These are phyloP conservation scores for Calamus simplicifolius DNA, from an alignment of 176 grass and related monocot genomes.

Conservation along the genomic window DNA sequence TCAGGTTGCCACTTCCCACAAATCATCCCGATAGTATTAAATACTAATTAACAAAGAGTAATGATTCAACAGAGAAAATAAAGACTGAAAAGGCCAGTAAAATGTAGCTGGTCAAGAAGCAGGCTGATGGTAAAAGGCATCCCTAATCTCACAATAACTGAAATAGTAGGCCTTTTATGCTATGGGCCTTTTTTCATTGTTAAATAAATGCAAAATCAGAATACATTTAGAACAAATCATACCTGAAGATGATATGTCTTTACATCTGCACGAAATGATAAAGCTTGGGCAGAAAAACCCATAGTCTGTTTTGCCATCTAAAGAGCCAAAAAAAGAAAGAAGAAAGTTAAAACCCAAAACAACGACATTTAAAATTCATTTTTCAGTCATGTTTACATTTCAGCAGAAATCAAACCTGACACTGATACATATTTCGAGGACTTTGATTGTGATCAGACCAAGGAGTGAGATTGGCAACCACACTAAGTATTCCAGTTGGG, in stretches of 20 bases:
- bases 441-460: conserved; percentile 99
- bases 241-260: conserved; percentile 97
- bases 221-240: conserved; percentile 16
- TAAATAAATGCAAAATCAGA: neutral
- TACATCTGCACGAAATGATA: conserved; percentile 74
- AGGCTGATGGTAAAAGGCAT: no score
- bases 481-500: conserved; percentile 85
- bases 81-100: no score
- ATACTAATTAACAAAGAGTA: no score
- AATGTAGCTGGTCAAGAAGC: no score
- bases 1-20: no score
- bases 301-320: conserved; percentile 99
- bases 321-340: conserved; percentile 8
- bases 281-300: conserved; percentile 84
- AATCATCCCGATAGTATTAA: no score
- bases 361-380: no score
- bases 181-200: no score
- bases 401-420: conserved; percentile 50
- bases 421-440: conserved; percentile 98
- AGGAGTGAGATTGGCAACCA: conserved; percentile 93
- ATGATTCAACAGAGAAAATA: no score
- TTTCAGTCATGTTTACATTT: conserved; percentile 2
- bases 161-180: no score
- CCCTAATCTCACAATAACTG: no score
- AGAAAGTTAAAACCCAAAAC: neutral